Conservation (phyloP, 2,329 filamentous ascomycete species). For the Clonostachys byssicola region DNA sequence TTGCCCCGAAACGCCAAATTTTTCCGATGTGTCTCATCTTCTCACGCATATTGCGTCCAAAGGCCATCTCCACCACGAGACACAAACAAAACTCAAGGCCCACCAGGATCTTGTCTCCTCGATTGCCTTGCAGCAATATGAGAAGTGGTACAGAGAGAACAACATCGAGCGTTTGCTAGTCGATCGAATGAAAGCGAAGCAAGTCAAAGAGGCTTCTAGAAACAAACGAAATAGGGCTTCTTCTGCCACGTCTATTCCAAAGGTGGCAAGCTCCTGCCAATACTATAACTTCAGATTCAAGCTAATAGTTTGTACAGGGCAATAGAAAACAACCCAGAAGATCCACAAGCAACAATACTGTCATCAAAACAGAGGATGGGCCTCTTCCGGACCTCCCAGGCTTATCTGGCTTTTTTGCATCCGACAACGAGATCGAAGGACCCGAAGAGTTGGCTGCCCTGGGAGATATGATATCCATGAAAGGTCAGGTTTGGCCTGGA, state of each 20-base stretch:
- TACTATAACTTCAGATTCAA: no score
- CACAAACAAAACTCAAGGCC: conserved; percentile 73
- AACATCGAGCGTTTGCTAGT: conserved; percentile 70
- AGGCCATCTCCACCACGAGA: conserved; percentile 81
- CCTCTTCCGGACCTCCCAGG: conserved; percentile 16
- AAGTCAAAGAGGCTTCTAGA: conserved; percentile 58
- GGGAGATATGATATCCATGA: conserved; percentile 42
- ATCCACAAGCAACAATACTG: conserved; percentile 6
- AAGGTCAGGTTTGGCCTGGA: conserved; percentile 71
- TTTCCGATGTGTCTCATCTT: conserved; percentile 88
- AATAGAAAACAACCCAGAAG: conserved; percentile 18
- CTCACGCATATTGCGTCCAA: conserved; percentile 92
- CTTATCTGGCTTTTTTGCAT: conserved; percentile 17
- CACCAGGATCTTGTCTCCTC: conserved; percentile 64
- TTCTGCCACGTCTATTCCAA: conserved; percentile 9
- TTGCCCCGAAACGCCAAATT: conserved; percentile 73
- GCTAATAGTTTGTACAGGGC: no score
- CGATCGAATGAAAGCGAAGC: conserved; percentile 73
- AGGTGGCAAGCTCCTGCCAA: conserved; percentile 7
- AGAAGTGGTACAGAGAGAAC: conserved; percentile 73
- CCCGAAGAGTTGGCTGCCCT: conserved; percentile 16
- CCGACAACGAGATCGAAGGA: conserved; percentile 18
- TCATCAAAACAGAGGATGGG: conserved; percentile 20
- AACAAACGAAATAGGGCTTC: conserved; percentile 33
- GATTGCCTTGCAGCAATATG: conserved; percentile 61